These are phyloP conservation scores for Udeniomyces megalosporus DNA, from an alignment of 768 basidiomycete genomes.

Conservation along the genomic window DNA sequence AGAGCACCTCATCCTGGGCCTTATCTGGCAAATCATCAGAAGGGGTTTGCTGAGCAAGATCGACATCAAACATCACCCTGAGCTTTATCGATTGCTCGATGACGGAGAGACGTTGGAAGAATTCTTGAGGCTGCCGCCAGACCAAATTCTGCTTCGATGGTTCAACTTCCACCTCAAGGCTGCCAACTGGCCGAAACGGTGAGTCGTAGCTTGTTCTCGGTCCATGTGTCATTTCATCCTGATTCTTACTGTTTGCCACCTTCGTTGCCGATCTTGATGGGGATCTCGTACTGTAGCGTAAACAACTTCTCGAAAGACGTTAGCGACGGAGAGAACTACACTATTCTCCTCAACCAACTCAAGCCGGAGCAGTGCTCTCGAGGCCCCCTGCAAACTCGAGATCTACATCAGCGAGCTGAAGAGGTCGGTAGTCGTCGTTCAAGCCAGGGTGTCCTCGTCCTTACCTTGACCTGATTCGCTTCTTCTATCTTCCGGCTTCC, in stretches of 20 bases:
- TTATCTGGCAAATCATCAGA: conserved; percentile 98
- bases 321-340: conserved; percentile 95
- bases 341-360: conserved; percentile 83
- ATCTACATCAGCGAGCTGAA: conserved; percentile 71
- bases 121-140: conserved; percentile 78
- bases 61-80: conserved; percentile 95
- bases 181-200: conserved; percentile 80
- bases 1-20: conserved; percentile 89
- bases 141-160: conserved; percentile 95
- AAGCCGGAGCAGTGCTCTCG: conserved; percentile 84
- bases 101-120: conserved; percentile 97
- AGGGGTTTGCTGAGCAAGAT: conserved; percentile 83
- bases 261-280: background rate
- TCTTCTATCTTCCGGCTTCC: background rate
- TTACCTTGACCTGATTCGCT: background rate
- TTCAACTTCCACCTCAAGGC: conserved; percentile 98
- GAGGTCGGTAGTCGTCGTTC: conserved; percentile 34
- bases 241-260: background rate
- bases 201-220: conserved; percentile 6
- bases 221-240: background rate
- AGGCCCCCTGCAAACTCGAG: conserved; percentile 72
- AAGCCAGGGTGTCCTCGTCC: background rate
- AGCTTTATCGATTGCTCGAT: conserved; percentile 86
- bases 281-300: background rate
- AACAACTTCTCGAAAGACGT: conserved; percentile 97